Base-by-base conservation (phyloP, 345 rosid genomes). In the Dovyalis caffra region DNA sequence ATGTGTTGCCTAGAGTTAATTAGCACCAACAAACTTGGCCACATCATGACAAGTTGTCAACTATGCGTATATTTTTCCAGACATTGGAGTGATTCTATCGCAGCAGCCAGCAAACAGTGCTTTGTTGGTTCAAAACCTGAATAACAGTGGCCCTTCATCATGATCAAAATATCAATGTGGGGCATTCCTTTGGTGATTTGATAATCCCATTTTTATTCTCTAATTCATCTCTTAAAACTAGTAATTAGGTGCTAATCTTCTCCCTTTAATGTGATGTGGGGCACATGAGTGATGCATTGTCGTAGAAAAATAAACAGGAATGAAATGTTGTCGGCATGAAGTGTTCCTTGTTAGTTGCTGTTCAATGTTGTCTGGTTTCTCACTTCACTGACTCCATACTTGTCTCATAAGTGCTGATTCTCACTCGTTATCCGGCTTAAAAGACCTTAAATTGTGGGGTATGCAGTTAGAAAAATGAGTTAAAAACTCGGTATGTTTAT, bases 91-190 rank as follows among this genome's bases (percentile, higher is more conserved):
- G 34, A 1, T 64, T 64, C 28, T 49, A 67, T n/a, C 45, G 8
- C 26, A 29, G 68, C 7, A 61, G 33, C 66, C 51, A 15, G 16
- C 64, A 61, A 72, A 9, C 11, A 25, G 5, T 69, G n/a, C 5
- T 8, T 53, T 21, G 21, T 63, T 43, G 76, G 63, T 33, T 25
- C 47, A 73, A 38, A 8, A 47, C 29, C 28, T 12, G 23, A 15
- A 37, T 45, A 43, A 51, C n/a, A 73, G 32, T 4, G 70, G 37
- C 35, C 76, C 49, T 15, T 23, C 15, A 33, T 49, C 63, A 47
- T 23, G 65, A 15, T 49, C 47, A 73, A 63, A 71, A 31, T 14
- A 49, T 32, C 70, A 47, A 64, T 1, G 63, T 49, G 63, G 69
- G 76, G 20, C 32, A 25, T 47, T 33, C 25, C n/a, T 32, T 49